phyloP scores from a whole-genome alignment of 2,329 filamentous ascomycete species.

The Graphiopsis chlorocephala region DNA sequence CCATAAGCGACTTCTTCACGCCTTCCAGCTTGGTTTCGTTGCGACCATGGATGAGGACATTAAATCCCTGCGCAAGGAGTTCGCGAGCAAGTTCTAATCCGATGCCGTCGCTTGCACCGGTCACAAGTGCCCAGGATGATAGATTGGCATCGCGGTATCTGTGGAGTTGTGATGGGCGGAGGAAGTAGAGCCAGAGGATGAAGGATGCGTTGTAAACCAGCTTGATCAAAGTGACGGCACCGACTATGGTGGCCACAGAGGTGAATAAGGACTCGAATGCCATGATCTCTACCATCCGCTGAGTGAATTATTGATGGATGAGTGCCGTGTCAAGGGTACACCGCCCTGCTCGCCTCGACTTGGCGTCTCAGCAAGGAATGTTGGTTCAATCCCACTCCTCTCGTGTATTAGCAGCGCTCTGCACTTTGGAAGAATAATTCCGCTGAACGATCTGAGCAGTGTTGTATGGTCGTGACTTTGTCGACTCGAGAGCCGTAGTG shows the following conservation, averaged over 20 bases:
- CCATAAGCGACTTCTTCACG: slow-evolving; percentile 42
- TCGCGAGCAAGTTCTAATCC: slow-evolving; percentile 51
- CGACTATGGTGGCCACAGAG: not conserved
- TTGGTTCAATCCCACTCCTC: not conserved
- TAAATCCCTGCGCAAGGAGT: slow-evolving; percentile 53
- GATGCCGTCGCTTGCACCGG: slow-evolving; percentile 56
- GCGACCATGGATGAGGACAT: slow-evolving; percentile 58
- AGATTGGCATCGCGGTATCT: slow-evolving; percentile 19
- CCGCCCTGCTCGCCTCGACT: not conserved
- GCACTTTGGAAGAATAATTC: not conserved
- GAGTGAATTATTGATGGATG: not conserved
- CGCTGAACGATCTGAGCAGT: not conserved
- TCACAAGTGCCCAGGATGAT: slow-evolving; percentile 49
- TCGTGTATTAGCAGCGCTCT: not conserved
- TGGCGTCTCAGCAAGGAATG: not conserved
- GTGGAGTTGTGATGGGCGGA: slow-evolving; percentile 20
- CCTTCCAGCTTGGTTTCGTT: slow-evolving; percentile 48
- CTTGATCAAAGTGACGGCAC: not conserved
- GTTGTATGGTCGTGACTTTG: not conserved
- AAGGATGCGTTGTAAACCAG: not conserved
- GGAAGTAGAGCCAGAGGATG: slow-evolving; percentile 23
- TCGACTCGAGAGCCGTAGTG: too few species aligned
- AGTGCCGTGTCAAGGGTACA: not conserved
- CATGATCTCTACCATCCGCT: not conserved
- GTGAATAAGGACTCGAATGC: not conserved